phyloP scores from a whole-genome alignment of 805 yeast genomes.

The Pichia manshurica region DNA sequence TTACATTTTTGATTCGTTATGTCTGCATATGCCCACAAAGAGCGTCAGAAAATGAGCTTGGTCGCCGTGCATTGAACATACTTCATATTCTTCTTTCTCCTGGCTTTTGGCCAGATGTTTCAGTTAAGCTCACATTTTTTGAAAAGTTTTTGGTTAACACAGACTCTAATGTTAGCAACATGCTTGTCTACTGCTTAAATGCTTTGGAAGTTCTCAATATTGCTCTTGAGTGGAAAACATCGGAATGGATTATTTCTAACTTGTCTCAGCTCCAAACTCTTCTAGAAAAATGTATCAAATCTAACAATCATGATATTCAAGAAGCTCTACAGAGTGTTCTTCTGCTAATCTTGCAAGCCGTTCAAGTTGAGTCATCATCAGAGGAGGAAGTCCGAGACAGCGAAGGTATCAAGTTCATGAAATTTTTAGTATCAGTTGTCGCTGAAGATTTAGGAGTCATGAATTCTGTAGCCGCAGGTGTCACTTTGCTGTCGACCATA shows the following conservation, averaged over 20 bases:
- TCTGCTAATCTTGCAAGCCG: slow-evolving; percentile 60
- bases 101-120: slow-evolving; percentile 79
- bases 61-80: slow-evolving; percentile 75
- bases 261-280: slow-evolving; percentile 63
- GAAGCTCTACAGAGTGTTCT: slow-evolving; percentile 75
- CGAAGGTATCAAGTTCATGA: slow-evolving; percentile 39
- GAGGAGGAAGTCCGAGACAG: slow-evolving; percentile 55
- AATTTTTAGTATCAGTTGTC: slow-evolving; percentile 58
- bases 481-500: slow-evolving; percentile 74
- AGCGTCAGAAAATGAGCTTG: slow-evolving; percentile 76
- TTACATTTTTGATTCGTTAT: slow-evolving; percentile 81
- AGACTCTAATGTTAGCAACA: slow-evolving; percentile 63
- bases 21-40: slow-evolving; percentile 82
- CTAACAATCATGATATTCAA: slow-evolving; percentile 83
- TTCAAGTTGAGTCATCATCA: slow-evolving; percentile 39
- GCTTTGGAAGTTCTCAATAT: slow-evolving; percentile 86
- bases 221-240: slow-evolving; percentile 69
- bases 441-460: slow-evolving; percentile 69
- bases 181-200: slow-evolving; percentile 76
- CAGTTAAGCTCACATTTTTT: slow-evolving; percentile 80
- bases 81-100: slow-evolving; percentile 68
- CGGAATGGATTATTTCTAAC: slow-evolving; percentile 75
- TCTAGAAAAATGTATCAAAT: slow-evolving; percentile 72
- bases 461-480: slow-evolving; percentile 82
- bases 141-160: slow-evolving; percentile 80